These are phyloP conservation scores for Xylariomycetidae sp. DNA, from an alignment of 2,329 filamentous ascomycete genomes.

Conservation along the genomic window DNA sequence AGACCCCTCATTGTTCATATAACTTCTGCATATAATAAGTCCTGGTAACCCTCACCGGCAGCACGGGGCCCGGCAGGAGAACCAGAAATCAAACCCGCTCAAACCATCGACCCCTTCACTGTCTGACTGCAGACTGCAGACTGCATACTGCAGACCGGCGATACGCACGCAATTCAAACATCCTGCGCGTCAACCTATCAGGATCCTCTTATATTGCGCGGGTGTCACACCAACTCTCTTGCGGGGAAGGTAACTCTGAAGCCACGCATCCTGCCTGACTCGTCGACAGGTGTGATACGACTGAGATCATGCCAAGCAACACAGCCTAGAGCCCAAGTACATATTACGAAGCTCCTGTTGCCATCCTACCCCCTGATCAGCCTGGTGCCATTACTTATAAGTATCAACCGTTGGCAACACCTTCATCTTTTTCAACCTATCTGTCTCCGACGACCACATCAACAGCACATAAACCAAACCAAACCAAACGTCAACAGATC, in stretches of 20 bases:
- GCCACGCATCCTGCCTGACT: slow-evolving; percentile 4
- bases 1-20: slow-evolving; percentile 16
- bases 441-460: slow-evolving; percentile 15
- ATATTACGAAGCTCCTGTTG: slow-evolving; percentile 18
- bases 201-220: slow-evolving; percentile 7
- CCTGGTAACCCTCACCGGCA: too few species aligned
- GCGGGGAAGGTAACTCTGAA: not conserved
- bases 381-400: slow-evolving; percentile 12
- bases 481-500: slow-evolving; percentile 19
- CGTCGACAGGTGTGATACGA: slow-evolving; percentile 6
- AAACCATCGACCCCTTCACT: too few species aligned
- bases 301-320: slow-evolving; percentile 13
- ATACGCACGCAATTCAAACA: too few species aligned
- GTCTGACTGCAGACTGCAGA: too few species aligned
- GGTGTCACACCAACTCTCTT: slow-evolving; percentile 7
- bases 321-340: slow-evolving; percentile 7
- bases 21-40: slow-evolving; percentile 12
- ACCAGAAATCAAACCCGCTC: too few species aligned
- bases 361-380: slow-evolving; percentile 14
- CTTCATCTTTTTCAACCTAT: slow-evolving; percentile 14
- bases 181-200: not conserved
- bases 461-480: slow-evolving; percentile 19
- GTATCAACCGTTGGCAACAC: slow-evolving; percentile 13
- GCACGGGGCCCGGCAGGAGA: too few species aligned
- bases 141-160: too few species aligned